Base-by-base conservation (phyloP, 345 rosid genomes). In the Zanthoxylum bungeanum region DNA sequence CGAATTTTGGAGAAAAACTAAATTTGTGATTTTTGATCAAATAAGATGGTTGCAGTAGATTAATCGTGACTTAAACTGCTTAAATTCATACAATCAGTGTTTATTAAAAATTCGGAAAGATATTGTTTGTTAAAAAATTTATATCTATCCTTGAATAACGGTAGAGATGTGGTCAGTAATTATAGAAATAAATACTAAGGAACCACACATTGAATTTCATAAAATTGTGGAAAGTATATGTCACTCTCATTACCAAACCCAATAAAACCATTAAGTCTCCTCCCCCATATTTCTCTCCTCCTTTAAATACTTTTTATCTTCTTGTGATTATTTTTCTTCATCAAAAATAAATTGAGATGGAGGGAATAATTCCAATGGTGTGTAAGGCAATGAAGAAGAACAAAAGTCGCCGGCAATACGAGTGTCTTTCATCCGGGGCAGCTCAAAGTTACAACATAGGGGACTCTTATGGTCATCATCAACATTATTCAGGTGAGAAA, bases 351-450 rank as follows among this genome's bases (percentile, higher is more conserved):
- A 71, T 37, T 30, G 21, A 12, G 22, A 92, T 92, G 98, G 98
- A 94, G 27, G 99, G 99, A 21, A 76, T 95, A 3, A 76, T 95
- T 37, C 98, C 98, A 21, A 57, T 89, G 85, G 80, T 89, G 27
- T 85, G 61, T 79, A 89, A 73, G 66, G 93, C 93, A 30, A 70
- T 92, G 53, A 90, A 77, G 96, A 88, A 80, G 86, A 89, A 28
- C 52, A 80, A 59, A 46, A 81, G 72, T 56, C 95, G 92, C 33
- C 75, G 90, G 58, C 84, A 80, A 9, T 94, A 94, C 66, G 86
- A 92, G 81, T 84, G 89, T 65, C 89, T 94, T 63, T 89, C 96
- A 1, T 72, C 93, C 40, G 80, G 76, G 3, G 19, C 83, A 49
- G 62, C 89, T 66, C 82, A 70, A 33, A 37, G 74, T 68, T 83